Conservation (phyloP, 257 asterid species). For the Salvia hispanica region DNA sequence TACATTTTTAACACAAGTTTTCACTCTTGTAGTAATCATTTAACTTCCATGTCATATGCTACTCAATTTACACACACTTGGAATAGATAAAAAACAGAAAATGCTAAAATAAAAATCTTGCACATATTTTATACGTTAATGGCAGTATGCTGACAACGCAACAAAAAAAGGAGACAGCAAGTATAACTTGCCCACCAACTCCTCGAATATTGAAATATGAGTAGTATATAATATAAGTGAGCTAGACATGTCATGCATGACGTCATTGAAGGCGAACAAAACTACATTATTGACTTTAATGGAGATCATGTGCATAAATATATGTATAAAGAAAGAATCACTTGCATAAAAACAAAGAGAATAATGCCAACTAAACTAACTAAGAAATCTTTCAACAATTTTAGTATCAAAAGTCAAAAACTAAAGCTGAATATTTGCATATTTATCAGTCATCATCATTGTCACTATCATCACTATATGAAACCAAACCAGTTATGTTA, state of each 20-base stretch:
- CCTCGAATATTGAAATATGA: too few species aligned
- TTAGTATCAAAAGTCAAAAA: not conserved
- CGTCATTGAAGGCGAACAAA: too few species aligned
- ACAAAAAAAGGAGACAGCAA: too few species aligned
- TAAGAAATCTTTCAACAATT: not conserved
- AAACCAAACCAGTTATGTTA: constrained; percentile 52
- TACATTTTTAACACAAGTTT: not conserved
- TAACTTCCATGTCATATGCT: not conserved
- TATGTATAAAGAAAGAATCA: constrained; percentile 7
- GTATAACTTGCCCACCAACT: too few species aligned
- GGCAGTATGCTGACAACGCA: too few species aligned
- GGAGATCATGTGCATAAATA: not conserved
- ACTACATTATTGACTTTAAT: not conserved
- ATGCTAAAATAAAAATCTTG: too few species aligned
- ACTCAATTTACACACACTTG: not conserved
- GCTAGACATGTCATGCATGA: too few species aligned
- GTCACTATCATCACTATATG: constrained; percentile 89
- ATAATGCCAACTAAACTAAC: not conserved
- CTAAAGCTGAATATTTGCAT: not conserved
- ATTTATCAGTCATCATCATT: constrained; percentile 48
- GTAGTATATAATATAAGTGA: too few species aligned
- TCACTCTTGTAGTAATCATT: not conserved
- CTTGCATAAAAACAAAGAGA: not conserved
- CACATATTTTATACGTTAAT: too few species aligned
- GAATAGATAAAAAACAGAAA: not conserved